A percentile compares a stretch with the other conserved stretches of the same genome.
phyloP scores from a whole-genome alignment of 2,329 filamentous ascomycete species.

The Aureobasidium sp. region DNA sequence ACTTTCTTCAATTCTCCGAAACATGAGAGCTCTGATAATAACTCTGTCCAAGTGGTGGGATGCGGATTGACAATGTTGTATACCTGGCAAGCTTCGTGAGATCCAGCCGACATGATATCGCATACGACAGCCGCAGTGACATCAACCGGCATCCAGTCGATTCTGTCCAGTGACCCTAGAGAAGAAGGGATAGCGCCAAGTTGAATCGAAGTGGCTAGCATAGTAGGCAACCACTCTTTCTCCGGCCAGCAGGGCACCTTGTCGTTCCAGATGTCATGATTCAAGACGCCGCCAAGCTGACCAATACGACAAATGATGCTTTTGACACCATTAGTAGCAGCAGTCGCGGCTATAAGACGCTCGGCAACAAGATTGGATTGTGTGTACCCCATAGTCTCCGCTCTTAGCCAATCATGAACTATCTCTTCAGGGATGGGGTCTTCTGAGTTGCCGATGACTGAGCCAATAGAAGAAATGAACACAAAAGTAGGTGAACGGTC shows the following conservation, averaged over 20 bases:
- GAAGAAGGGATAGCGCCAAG: constrained; percentile 52
- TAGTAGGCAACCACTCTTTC: constrained; percentile 62
- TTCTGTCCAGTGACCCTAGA: constrained; percentile 47
- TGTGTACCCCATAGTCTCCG: constrained; percentile 41
- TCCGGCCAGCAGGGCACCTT: constrained; percentile 52
- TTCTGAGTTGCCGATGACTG: constrained; percentile 29
- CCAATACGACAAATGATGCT: constrained; percentile 32
- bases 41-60: constrained; percentile 27
- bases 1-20: neutral
- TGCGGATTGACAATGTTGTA: constrained; percentile 35
- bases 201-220: constrained; percentile 53
- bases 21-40: constrained; percentile 26
- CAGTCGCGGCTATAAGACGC: constrained; percentile 34
- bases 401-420: constrained; percentile 29
- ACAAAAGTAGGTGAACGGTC: constrained; percentile 33
- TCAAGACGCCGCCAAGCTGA: constrained; percentile 36
- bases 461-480: constrained; percentile 45
- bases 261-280: constrained; percentile 25
- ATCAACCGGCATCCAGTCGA: constrained; percentile 65
- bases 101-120: constrained; percentile 12
- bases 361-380: constrained; percentile 42
- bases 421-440: constrained; percentile 34
- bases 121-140: constrained; percentile 23
- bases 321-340: constrained; percentile 29
- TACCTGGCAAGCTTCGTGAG: constrained; percentile 25